phyloP scores from a whole-genome alignment of 140 eudicot species.

The Cichorium intybus region DNA sequence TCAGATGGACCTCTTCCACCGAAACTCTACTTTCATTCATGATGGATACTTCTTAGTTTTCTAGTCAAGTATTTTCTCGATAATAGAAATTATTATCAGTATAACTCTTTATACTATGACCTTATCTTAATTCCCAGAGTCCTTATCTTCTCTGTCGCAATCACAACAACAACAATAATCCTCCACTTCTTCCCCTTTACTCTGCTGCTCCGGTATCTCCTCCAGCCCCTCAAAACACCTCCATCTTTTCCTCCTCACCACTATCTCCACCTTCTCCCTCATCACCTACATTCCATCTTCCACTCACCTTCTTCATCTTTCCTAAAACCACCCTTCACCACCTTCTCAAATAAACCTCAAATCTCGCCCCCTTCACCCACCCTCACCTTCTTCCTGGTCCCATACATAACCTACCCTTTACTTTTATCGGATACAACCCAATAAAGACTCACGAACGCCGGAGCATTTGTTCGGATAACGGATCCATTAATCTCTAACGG shows the following conservation, averaged over 20 bases:
- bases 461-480: constrained; percentile 51
- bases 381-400: constrained; percentile 48
- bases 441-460: constrained; percentile 65
- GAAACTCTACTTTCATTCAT: too few species aligned
- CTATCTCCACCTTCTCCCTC: constrained; percentile 49
- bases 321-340: constrained; percentile 62
- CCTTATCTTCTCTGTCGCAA: constrained; percentile 20
- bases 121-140: constrained; percentile 19
- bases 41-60: too few species aligned
- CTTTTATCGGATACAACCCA: constrained; percentile 33
- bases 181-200: constrained; percentile 32
- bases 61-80: too few species aligned
- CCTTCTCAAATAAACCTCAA: constrained; percentile 61
- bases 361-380: constrained; percentile 68
- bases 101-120: too few species aligned
- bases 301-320: constrained; percentile 53
- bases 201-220: constrained; percentile 73
- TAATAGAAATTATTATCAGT: too few species aligned
- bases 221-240: constrained; percentile 49
- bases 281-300: constrained; percentile 63
- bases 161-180: constrained; percentile 33
- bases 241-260: constrained; percentile 38
- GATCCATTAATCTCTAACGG: constrained; percentile 60
- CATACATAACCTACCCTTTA: constrained; percentile 25
- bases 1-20: too few species aligned